Evolutionary conservation across 2,329 filamentous ascomycete genomes (phyloP), one percentile per base, ranked within the genome.

Genomic region (Pseudogymnoascus pannorum): DNA sequence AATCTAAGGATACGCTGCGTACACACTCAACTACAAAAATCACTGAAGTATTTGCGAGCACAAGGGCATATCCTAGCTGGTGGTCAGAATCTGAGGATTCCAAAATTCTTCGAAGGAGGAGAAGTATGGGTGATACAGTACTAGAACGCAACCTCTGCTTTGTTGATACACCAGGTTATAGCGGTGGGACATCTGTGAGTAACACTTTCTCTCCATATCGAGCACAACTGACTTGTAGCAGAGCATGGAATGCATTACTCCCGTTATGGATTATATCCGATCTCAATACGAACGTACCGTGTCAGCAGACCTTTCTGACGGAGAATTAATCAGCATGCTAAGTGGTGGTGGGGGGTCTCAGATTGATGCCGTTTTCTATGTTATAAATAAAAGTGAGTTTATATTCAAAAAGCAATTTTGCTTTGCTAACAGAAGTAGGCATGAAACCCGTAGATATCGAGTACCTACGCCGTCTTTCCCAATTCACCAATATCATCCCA

Each of bases 131-230:
- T 6, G 92, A 94, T 65, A 82, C 85, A 20, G 83, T 97, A 38
- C 77, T 97, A 51, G 93, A 97, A 71, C 84, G 93, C 29, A 99
- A 99, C 70, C 76, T 99, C 4, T 96, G 91, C 73, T 97, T 99
- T 71, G 86, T 97, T 62, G 93, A 97, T 75, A 93, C 89, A 2
- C 85, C 88, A 9, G 86, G 87, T 11, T 85, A 84, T 72, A 76
- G 79, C 40, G 76, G 72, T 65, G 79, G 78, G 51, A 78, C 76
- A 51, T 82, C 81, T 36, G 80, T 85, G 74, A 64, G 81, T 73
- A 54, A 24, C 42, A 9, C 22, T 61, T 8, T 61, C 16, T 40
- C 24, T 40, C 20, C 12, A 24, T 29, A 5, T 40, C 6, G 44
- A 20, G 63, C 63, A 20, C 64, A 66, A 65, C 67, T 73, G 48